phyloP scores from a whole-genome alignment of 495 filamentous ascomycete genomes.

The Hypoxylon rickii region DNA sequence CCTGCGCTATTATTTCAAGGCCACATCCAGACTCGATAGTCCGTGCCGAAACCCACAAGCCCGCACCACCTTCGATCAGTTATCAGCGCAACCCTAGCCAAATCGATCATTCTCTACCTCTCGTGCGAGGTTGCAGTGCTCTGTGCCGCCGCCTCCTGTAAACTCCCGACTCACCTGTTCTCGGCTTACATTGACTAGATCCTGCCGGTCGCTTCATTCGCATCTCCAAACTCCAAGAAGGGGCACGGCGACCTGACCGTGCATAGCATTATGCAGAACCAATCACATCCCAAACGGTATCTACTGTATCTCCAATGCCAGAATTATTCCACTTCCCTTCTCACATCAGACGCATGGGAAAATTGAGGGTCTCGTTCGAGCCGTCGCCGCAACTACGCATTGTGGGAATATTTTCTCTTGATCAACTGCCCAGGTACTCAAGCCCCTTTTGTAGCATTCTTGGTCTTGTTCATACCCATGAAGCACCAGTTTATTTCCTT shows the following conservation, averaged over 20 bases:
- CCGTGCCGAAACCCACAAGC: neutral
- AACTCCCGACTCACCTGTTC: slow-evolving; percentile 4
- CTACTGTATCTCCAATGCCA: slow-evolving; percentile 8
- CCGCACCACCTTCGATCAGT: too few relatives aligned
- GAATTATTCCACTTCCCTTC: slow-evolving; percentile 10
- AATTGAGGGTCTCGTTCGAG: slow-evolving; percentile 14
- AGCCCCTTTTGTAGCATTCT: too few relatives aligned
- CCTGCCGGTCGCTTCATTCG: slow-evolving; percentile 7
- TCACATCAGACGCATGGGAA: slow-evolving; percentile 26
- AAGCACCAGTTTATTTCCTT: too few relatives aligned
- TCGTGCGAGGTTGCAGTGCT: slow-evolving; percentile 12
- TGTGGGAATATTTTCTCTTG: slow-evolving; percentile 9
- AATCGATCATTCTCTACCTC: slow-evolving; percentile 1
- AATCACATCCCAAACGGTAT: slow-evolving; percentile 16
- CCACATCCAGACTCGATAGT: slow-evolving; percentile 3
- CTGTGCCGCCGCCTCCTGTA: slow-evolving; percentile 24
- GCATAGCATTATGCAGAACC: slow-evolving; percentile 18
- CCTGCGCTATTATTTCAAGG: slow-evolving; percentile 8
- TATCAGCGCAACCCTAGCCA: too few relatives aligned
- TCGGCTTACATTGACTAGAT: slow-evolving; percentile 24
- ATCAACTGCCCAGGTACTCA: too few relatives aligned
- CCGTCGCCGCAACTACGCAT: neutral
- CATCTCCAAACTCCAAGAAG: slow-evolving; percentile 10
- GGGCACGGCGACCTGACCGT: slow-evolving; percentile 7
- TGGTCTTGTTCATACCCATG: too few relatives aligned